These are phyloP conservation scores for Beauveria brongniartii DNA, from an alignment of 2,329 filamentous ascomycete genomes.

Conservation along the genomic window DNA sequence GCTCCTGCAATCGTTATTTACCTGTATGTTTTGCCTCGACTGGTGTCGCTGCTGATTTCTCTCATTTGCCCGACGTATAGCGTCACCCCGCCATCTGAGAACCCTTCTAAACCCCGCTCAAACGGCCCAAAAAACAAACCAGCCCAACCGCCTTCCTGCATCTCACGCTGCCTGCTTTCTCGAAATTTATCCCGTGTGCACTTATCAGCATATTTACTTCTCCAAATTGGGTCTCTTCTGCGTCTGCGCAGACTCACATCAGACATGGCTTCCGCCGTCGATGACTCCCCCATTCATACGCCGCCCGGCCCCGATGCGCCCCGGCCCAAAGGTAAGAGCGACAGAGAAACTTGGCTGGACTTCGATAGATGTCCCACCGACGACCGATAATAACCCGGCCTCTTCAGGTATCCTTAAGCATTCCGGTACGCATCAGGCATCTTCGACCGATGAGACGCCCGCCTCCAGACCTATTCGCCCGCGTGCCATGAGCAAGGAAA, in stretches of 20 bases:
- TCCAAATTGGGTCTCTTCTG: background rate
- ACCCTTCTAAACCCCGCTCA: slow-evolving; percentile 5
- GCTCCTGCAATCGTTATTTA: background rate
- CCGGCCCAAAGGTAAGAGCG: slow-evolving; percentile 36
- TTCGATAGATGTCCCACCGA: no score
- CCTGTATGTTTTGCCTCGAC: background rate
- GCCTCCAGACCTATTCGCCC: slow-evolving; percentile 37
- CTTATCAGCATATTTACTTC: background rate
- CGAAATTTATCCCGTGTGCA: slow-evolving; percentile 3
- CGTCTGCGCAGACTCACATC: slow-evolving; percentile 8
- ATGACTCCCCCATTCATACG: slow-evolving; percentile 31
- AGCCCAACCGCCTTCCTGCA: slow-evolving; percentile 3
- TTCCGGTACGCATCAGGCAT: slow-evolving; percentile 54
- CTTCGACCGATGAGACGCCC: slow-evolving; percentile 23
- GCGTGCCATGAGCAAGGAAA: slow-evolving; percentile 61
- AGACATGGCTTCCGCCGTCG: slow-evolving; percentile 34
- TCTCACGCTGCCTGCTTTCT: background rate
- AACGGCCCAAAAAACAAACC: slow-evolving; percentile 4
- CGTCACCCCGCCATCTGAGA: slow-evolving; percentile 6
- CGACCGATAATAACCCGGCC: background rate
- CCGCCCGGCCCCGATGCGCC: slow-evolving; percentile 33
- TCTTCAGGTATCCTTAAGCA: slow-evolving; percentile 85
- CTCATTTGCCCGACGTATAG: background rate
- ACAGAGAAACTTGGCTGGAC: background rate
- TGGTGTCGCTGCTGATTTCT: background rate